A percentile compares a stretch with the other conserved stretches of the same genome.
These are phyloP conservation scores for Citrullus colocynthis DNA, from an alignment of 306 rosid genomes.

Conservation along the genomic window DNA sequence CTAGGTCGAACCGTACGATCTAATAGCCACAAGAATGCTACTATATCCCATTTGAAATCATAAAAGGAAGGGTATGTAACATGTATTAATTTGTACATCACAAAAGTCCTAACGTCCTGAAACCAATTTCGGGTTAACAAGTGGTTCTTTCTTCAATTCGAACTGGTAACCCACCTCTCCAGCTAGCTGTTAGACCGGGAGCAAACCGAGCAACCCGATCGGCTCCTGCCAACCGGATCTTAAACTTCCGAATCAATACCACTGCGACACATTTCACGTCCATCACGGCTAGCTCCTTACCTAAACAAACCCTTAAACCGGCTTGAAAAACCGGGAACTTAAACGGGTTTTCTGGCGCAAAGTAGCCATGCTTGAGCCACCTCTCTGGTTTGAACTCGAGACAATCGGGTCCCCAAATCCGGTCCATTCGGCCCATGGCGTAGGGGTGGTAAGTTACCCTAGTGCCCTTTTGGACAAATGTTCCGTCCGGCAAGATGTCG, in stretches of 20 bases:
- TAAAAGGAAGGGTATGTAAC: neutral
- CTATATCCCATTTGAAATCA: neutral
- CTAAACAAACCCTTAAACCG: constrained; percentile 74
- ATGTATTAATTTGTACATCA: neutral
- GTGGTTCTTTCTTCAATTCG: constrained; percentile 22
- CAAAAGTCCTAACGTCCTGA: neutral
- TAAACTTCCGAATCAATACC: constrained; percentile 28
- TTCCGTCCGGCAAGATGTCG: constrained; percentile 79
- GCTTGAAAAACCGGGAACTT: constrained; percentile 85
- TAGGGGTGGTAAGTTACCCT: constrained; percentile 80
- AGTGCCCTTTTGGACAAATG: constrained; percentile 47
- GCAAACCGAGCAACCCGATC: constrained; percentile 26
- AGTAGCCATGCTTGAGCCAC: constrained; percentile 48
- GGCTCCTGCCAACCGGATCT: constrained; percentile 22
- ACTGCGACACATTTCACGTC: constrained; percentile 42
- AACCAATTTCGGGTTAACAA: neutral
- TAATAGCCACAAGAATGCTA: neutral
- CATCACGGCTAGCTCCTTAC: constrained; percentile 62
- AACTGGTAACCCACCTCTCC: constrained; percentile 62
- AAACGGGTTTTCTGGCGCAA: constrained; percentile 30
- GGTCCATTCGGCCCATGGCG: constrained; percentile 94
- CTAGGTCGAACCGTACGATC: neutral
- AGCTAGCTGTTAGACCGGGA: constrained; percentile 63
- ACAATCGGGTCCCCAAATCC: constrained; percentile 65
- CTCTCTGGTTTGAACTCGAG: constrained; percentile 54